Evolutionary conservation across 73 alveolate species (phyloP), one percentile per base, ranked within the genome.

Genomic region (Breviolum minutum): DNA sequence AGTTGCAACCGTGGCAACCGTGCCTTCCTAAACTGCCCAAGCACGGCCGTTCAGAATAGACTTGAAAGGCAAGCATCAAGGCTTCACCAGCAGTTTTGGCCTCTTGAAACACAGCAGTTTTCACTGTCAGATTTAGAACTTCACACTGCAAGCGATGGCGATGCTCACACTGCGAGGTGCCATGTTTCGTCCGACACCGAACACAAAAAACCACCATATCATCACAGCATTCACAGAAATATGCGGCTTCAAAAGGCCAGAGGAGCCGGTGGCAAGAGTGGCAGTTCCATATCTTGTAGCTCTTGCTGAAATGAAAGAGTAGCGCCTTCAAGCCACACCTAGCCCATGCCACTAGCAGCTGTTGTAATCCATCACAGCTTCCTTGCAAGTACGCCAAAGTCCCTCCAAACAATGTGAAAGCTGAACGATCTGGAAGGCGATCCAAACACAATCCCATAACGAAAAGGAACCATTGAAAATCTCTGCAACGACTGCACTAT

Each of bases 211-310:
- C 19, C 3, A 91, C 48, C 54, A 40, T 40, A 20, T 73, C 91
- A 14, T 81, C 73, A 26, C 61, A 74, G 79, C 73, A 20, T 30
- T 84, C 84, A 14, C 84, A 63, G 3, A 48, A 62, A 66, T 92
- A 92, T 16, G 29, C 64, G 29, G 70, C 94, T 63, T 92, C 98
- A 63, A 22, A 20, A 13, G 98, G 98, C 81, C 66, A 84, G 17
- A 92, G 68, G n/a, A 92, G 91, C 79, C 74, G 62, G 61, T 83
- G 92, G 76, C 92, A 83, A 54, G 76, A 60, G 76, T 62, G 92
- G 92, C 92, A 83, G 26, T 83, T 83, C 92, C 92, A 83, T 22
- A 22, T 61, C 76, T 26, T 54, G 60, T 83, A 27, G 92, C 92
- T 27, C 11, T 26, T 60, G 60, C 19, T 13, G 29, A 80, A 80